Conservation (phyloP, 805 yeast species). For the Myxozyma udenii region DNA sequence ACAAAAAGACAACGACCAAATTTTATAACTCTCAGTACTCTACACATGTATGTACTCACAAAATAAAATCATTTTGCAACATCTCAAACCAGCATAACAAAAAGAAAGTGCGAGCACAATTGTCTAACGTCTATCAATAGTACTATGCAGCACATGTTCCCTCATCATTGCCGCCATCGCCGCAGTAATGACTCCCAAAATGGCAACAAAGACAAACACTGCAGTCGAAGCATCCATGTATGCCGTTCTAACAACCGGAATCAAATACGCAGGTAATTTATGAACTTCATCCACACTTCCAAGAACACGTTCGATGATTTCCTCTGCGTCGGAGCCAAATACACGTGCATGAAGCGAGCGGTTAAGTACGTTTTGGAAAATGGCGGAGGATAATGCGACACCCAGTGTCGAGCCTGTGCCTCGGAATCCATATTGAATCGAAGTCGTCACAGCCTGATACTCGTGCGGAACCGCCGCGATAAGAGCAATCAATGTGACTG, state of each 20-base stretch:
- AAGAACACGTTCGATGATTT: constrained; percentile 13
- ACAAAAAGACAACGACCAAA: too few relatives aligned
- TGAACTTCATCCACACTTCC: constrained; percentile 16
- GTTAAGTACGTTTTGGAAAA: constrained; percentile 48
- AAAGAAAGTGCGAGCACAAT: too few relatives aligned
- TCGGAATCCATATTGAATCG: constrained; percentile 71
- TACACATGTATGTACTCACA: too few relatives aligned
- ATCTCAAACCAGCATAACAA: too few relatives aligned
- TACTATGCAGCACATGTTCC: constrained; percentile 25
- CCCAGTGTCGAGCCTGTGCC: constrained; percentile 71
- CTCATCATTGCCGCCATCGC: constrained; percentile 22
- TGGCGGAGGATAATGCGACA: constrained; percentile 55
- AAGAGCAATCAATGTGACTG: constrained; percentile 59
- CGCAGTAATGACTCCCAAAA: constrained; percentile 15
- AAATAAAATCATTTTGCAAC: too few relatives aligned
- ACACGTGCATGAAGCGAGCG: constrained; percentile 26
- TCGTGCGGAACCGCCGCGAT: constrained; percentile 59
- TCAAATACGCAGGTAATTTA: constrained; percentile 13
- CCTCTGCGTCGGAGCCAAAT: constrained; percentile 24
- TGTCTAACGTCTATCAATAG: constrained; percentile 19
- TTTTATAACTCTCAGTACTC: too few relatives aligned
- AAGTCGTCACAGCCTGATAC: constrained; percentile 69
- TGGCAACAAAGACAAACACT: constrained; percentile 19
- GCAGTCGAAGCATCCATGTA: constrained; percentile 27
- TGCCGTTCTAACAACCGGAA: constrained; percentile 16